phyloP scores from a whole-genome alignment of 495 filamentous ascomycete species.

The Tuber brumale region DNA sequence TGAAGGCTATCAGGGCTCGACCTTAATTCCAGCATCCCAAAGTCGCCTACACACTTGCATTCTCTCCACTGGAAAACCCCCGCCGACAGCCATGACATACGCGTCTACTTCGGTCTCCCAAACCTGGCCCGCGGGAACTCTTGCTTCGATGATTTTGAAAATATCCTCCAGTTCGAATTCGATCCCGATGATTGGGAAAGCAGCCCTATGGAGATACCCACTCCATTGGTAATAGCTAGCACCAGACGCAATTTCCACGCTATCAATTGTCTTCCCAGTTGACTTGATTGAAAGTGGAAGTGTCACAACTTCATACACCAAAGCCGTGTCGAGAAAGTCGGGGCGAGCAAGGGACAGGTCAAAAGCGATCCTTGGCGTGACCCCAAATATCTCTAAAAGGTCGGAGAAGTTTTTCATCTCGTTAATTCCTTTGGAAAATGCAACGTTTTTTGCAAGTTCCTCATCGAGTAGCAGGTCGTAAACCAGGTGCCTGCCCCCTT shows the following conservation, averaged over 20 bases:
- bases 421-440: conserved; percentile 65
- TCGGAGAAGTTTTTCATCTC: conserved; percentile 73
- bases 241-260: conserved; percentile 5
- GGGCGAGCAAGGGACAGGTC: conserved; percentile 40
- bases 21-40: conserved; percentile 73
- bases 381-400: conserved; percentile 68
- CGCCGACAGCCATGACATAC: conserved; percentile 84
- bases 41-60: conserved; percentile 63
- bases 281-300: conserved; percentile 48
- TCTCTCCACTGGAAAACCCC: conserved; percentile 68
- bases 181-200: conserved; percentile 83
- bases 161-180: conserved; percentile 94
- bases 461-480: conserved; percentile 58
- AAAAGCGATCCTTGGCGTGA: conserved; percentile 50
- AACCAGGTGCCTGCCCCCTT: conserved; percentile 54
- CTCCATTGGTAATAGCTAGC: conserved; percentile 49
- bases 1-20: conserved; percentile 34
- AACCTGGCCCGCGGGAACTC: conserved; percentile 45
- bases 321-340: conserved; percentile 64
- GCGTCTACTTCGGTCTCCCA: conserved; percentile 70
- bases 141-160: conserved; percentile 75
- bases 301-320: conserved; percentile 83
- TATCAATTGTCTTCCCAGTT: conserved; percentile 12
- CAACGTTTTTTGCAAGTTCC: conserved; percentile 57
- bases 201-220: conserved; percentile 71